Base-by-base conservation (phyloP, 2,329 filamentous ascomycete genomes). In the Pleurostoma richardsiae region DNA sequence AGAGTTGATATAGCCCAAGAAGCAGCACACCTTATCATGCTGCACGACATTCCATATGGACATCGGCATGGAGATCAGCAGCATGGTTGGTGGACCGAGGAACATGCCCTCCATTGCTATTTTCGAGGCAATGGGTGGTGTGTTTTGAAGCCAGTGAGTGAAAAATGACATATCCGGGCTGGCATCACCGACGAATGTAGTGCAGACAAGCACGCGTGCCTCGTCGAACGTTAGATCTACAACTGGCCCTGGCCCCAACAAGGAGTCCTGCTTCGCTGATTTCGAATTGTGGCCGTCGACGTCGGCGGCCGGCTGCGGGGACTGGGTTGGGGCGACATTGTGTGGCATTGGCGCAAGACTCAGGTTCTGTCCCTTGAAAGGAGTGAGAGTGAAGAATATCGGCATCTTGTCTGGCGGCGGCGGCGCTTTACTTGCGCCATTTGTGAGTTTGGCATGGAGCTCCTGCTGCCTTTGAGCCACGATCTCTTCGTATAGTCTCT, bases 91-190 rank as follows among this genome's bases (percentile, higher is more conserved):
- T 1, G 82, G 82, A 0, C 82, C 82, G 19, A 85, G 66, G 52
- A 85, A 85, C 79, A 85, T 85, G 53, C 80, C 82, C 58, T 85
- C 82, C 4, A 85, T 80, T 5, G 76, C 72, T 47, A 85, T 79
- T 54, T 78, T 80, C 11, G 76, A 71, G 1, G 77, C 76, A 3
- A 79, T 70, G 0, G 74, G 64, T 1, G 81, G 79, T 1, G 74
- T 74, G 52, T 79, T 77, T 41, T 80, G 75, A n/a, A 85, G 69
- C 82, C 82, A 85, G 52, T 82, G 76, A 48, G 82, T 77, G 59
- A 84, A 85, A 48, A 74, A 83, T 3, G 78, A 75, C 80, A 85
- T 84, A 51, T 85, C 80, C 10, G 79, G 72, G 53, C 78, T 84
- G 3, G 80, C 78, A 54, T 85, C 81, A 29, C 81, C 81, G 29